Base-by-base conservation (phyloP, 208 protist species). In the Leishmania martiniquensis region DNA sequence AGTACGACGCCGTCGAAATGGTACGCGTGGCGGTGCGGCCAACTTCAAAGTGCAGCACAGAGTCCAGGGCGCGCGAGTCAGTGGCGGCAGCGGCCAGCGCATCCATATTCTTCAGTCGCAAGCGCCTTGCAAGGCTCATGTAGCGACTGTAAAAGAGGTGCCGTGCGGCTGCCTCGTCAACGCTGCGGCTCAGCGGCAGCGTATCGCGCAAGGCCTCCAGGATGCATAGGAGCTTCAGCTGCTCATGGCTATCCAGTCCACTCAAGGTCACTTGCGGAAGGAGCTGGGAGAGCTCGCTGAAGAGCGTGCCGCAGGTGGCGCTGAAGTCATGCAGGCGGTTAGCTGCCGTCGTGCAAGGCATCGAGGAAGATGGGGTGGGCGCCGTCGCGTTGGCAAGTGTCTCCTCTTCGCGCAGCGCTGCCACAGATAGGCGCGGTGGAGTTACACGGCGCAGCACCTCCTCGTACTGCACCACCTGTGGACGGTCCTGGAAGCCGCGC, bases 131-230 rank as follows among this genome's bases (percentile, higher is more conserved):
- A 37, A 95, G 86, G 55, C 84, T 80, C 45, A 84, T 70, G 44
- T 96, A 82, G n/a, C 79, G 84, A 73, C 90, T 80, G 62, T 91
- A 85, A 72, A 97, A 93, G 68, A 91, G 90, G 74, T 88, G 92
- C 34, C 88, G 92, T 47, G 90, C 83, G 4, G 92, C 94, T 4
- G 91, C 91, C 69, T 93, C 82, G 77, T 97, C 94, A 13, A 90
- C 85, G 77, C 87, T 91, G 75, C 82, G 76, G 72, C 81, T 85
- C 47, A 93, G 79, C 39, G 79, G 79, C 12, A 81, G 65, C 25
- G 86, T 78, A 37, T 83, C 85, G 7, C 78, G 85, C 34, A 96
- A 83, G 12, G 91, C 85, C 72, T 94, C 85, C 71, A 97, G 69
- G 51, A 96, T 87, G 81, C 87, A 95, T 42, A 96, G 77, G 72